phyloP scores from a whole-genome alignment of 2,329 filamentous ascomycete species.

The Ciborinia camelliae region DNA sequence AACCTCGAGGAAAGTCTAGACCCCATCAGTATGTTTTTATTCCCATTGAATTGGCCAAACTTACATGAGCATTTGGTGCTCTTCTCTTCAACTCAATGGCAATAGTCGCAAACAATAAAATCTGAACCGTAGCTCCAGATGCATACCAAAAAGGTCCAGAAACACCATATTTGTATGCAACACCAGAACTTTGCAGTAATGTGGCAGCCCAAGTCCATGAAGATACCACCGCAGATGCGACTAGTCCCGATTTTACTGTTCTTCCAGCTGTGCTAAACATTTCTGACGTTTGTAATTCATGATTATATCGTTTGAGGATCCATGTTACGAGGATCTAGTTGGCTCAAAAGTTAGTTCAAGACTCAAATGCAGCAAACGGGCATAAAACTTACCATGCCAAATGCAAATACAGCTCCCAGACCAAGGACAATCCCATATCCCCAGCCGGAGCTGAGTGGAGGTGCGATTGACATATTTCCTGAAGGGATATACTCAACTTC shows the following conservation, averaged over 20 bases:
- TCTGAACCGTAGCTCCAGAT: conserved; percentile 75
- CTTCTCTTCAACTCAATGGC: conserved; percentile 86
- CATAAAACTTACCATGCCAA: conserved; percentile 53
- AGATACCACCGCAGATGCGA: conserved; percentile 85
- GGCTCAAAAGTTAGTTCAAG: not conserved
- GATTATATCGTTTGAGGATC: conserved; percentile 52
- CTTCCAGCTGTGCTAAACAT: conserved; percentile 89
- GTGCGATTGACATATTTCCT: conserved; percentile 34
- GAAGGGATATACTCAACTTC: not conserved
- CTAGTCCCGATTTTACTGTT: conserved; percentile 83
- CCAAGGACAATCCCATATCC: conserved; percentile 63
- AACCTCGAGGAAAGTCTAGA: conserved; percentile 69
- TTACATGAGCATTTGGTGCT: conserved; percentile 75
- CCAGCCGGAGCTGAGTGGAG: conserved; percentile 43
- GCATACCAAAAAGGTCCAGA: conserved; percentile 66
- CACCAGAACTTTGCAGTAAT: conserved; percentile 72
- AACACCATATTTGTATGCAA: conserved; percentile 75
- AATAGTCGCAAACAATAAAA: conserved; percentile 83
- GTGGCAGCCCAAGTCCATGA: conserved; percentile 94
- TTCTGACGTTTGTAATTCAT: conserved; percentile 84
- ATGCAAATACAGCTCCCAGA: conserved; percentile 58
- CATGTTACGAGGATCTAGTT: conserved; percentile 38
- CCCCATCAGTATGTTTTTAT: conserved; percentile 10
- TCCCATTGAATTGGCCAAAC: conserved; percentile 17
- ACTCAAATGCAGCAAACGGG: not conserved